Conservation (phyloP, 2,329 filamentous ascomycete species). For the Ambrosiella cleistominuta region DNA sequence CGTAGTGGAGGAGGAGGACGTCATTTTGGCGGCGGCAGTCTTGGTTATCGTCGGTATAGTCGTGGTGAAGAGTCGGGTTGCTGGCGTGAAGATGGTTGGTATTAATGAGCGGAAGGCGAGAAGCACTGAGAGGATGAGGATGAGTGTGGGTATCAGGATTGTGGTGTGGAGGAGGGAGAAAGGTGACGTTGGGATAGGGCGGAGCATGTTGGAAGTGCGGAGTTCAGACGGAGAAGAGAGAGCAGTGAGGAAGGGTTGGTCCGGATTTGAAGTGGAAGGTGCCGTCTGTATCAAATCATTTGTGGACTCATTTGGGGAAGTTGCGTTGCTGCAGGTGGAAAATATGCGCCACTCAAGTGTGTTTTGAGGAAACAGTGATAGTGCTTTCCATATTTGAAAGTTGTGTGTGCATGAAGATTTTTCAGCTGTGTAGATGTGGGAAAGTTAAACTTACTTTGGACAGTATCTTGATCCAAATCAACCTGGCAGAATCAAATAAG, state of each 20-base stretch:
- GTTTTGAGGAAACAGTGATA: too few relatives aligned
- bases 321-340: neutral
- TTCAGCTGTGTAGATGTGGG: too few relatives aligned
- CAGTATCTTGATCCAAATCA: too few relatives aligned
- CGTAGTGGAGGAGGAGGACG: conserved; percentile 20
- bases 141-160: neutral
- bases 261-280: neutral
- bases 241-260: neutral
- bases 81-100: neutral
- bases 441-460: too few relatives aligned
- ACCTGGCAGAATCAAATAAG: too few relatives aligned
- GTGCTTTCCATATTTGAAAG: too few relatives aligned
- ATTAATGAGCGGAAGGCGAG: neutral
- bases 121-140: conserved; percentile 4
- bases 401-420: too few relatives aligned
- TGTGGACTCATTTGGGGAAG: neutral
- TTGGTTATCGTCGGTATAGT: too few relatives aligned
- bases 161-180: neutral
- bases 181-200: neutral
- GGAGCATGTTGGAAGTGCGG: neutral
- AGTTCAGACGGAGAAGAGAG: neutral
- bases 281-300: neutral
- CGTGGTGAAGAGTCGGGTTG: neutral
- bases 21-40: neutral
- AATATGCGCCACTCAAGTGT: neutral